Base-by-base conservation (phyloP, 2,329 filamentous ascomycete species). In the Elsinoe perseae region DNA sequence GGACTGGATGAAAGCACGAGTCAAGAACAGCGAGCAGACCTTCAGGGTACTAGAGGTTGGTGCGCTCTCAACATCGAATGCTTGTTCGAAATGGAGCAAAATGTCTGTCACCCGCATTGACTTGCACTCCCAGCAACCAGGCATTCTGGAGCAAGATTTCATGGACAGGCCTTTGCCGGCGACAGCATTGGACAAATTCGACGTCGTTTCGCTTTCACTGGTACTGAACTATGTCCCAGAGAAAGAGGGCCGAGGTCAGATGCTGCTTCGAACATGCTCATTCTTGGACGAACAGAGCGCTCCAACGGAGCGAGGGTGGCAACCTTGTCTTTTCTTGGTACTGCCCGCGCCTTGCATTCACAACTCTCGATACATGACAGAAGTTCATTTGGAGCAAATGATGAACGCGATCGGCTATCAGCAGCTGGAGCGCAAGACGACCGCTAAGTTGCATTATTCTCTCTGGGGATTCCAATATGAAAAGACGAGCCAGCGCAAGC, bases 161-260 rank as follows among this genome's bases (percentile, higher is more conserved):
- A 95, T 98, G 91, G 74, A 89, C 62, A 80, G 90, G 23, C 87
- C 90, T 0, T 70, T 92, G 2, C 92, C 92, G 0, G 69, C 62
- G 6, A 67, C 77, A 20, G 74, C 79, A 4, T 69, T 73, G 0
- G 83, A 90, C 38, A 76, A 75, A 20, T 97, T 97, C 68, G 89
- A 98, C 68, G 81, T 97, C 53, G 85, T 98, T 65, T 95, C 90
- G 50, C 76, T 98, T 21, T 95, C 90, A 7, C 75, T 98, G 54
- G 93, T 98, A 4, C 77, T 98, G 60, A 98, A 98, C 70, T 98
- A 90, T 66, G 91, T 97, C 2, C 88, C 92, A 0, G 84, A 91
- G 62, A 80, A 89, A 2, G 72, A 73, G 28, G 80, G 78, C 3
- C 80, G 91, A 63, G 93, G 93, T 1, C 81, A 87, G 57, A 98